Base-by-base conservation (phyloP, 2,329 filamentous ascomycete species). In the Hypomyces perniciosus region DNA sequence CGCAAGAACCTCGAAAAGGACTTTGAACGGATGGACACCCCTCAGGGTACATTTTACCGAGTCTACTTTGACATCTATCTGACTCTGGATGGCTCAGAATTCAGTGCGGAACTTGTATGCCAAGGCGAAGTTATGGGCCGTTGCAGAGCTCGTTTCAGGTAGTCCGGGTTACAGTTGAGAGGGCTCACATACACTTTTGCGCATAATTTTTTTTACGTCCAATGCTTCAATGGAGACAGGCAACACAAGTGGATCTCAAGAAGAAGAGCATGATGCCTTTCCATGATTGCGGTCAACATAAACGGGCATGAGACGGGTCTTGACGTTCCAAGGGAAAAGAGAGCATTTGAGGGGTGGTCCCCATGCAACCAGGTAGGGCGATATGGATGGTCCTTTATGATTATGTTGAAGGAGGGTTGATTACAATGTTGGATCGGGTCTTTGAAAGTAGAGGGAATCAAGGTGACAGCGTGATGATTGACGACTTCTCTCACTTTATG, bases 1-100 rank as follows among this genome's bases (percentile, higher is more conserved):
- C 86, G 92, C 62, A 99, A 97, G 79, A 97, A 97, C 68, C 84
- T 99, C 9, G 93, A 99, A 71, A 97, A 96, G 73, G 93, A 99
- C 69, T 99, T 99, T 64, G 93, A 99, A 73, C 85, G 93, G 66
- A 97, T 97, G 93, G 93, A 97, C 68, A 97, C 93, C 1, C 91
- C 93, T 5, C 92, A 99, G 69, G 93, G 93, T 56, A 95, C 89
- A 4, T 96, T 96, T 70, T 96, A 96, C 76, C 85, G 90, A 57
- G 83, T 86, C 55, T 86, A 86, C 69, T 86, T 86, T 59, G 83
- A 86, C 60, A 86, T 86, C 59, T 95, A 95, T 70, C 82, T 99
- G 58, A 97, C 93, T 0, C 84, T 99, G 12, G 93, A 99, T 64
- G 93, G 93, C 26, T 95, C 89, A 47, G 93, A 99, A 69, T 97